phyloP scores from a whole-genome alignment of 208 protist species.

The Trypanosoma theileri region DNA sequence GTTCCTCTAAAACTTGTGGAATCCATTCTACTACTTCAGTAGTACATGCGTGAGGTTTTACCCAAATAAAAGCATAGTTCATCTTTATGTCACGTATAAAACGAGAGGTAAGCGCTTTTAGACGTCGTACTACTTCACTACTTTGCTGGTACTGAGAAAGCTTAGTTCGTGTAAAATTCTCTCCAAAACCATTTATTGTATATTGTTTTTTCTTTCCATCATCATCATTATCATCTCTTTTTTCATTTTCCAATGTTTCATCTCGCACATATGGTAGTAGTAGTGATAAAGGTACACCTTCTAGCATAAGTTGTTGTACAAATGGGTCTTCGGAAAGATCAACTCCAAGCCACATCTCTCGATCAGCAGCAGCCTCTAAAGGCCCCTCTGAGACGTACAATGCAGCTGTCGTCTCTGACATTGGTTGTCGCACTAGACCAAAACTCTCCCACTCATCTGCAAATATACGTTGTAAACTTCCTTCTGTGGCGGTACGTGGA shows the following conservation, averaged over 20 bases:
- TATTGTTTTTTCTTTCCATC: background rate
- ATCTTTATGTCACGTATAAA: conserved; percentile 31
- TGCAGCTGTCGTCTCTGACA: conserved; percentile 37
- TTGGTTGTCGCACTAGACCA: conserved; percentile 37
- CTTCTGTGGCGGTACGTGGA: conserved; percentile 28
- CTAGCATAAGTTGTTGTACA: conserved; percentile 45
- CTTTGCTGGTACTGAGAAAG: conserved; percentile 36
- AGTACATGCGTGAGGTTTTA: conserved; percentile 70
- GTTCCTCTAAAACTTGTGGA: conserved; percentile 39
- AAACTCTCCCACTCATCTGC: conserved; percentile 48
- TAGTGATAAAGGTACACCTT: conserved; percentile 45
- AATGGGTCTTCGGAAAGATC: conserved; percentile 33
- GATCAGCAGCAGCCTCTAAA: conserved; percentile 65
- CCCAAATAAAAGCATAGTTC: conserved; percentile 82
- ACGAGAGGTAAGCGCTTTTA: conserved; percentile 35
- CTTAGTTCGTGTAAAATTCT: conserved; percentile 21
- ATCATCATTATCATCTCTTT: background rate
- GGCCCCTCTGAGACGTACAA: conserved; percentile 54
- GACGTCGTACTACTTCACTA: conserved; percentile 34
- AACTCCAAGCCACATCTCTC: conserved; percentile 50
- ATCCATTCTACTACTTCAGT: conserved; percentile 40
- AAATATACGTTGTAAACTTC: conserved; percentile 52
- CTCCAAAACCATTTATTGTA: background rate
- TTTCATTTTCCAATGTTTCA: background rate
- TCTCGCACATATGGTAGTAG: conserved; percentile 25